Percentiles rank a stretch among this genome's conserved stretches.
These are phyloP conservation scores for Goffeauzyma gilvescens DNA, from an alignment of 768 basidiomycete species.

Conservation along the genomic window DNA sequence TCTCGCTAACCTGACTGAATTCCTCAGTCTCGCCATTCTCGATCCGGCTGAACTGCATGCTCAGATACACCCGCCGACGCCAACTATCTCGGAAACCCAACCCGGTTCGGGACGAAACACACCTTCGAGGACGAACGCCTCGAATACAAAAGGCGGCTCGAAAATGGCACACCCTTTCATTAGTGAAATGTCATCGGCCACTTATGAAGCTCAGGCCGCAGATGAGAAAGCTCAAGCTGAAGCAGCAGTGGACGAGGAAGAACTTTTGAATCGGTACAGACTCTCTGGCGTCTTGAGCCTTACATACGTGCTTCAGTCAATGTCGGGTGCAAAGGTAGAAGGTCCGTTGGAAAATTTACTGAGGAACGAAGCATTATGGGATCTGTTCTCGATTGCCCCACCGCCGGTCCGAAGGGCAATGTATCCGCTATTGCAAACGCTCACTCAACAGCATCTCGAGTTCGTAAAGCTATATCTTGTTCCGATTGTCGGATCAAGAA, in stretches of 20 bases:
- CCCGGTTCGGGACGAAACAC: too few relatives aligned
- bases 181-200: too few relatives aligned
- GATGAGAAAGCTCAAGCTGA: too few relatives aligned
- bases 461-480: constrained; percentile 1
- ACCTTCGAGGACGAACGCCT: too few relatives aligned
- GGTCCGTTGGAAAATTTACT: too few relatives aligned
- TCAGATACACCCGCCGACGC: constrained; percentile 29
- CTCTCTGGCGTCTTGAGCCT: constrained; percentile 26
- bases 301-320: constrained; percentile 18
- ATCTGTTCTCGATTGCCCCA: constrained; percentile 23
- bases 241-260: too few relatives aligned
- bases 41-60: constrained; percentile 26
- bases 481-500: constrained; percentile 28
- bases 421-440: constrained; percentile 39
- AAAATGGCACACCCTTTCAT: too few relatives aligned
- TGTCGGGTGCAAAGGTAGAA: too few relatives aligned
- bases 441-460: neutral
- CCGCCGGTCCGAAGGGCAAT: constrained; percentile 54
- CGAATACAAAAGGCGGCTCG: too few relatives aligned
- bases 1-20: constrained; percentile 20
- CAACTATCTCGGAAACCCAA: too few relatives aligned
- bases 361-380: neutral
- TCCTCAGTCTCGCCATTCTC: constrained; percentile 25
- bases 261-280: too few relatives aligned
- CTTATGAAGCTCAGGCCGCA: too few relatives aligned